phyloP scores from a whole-genome alignment of 2,329 filamentous ascomycete genomes.

The Neonectria hederae region DNA sequence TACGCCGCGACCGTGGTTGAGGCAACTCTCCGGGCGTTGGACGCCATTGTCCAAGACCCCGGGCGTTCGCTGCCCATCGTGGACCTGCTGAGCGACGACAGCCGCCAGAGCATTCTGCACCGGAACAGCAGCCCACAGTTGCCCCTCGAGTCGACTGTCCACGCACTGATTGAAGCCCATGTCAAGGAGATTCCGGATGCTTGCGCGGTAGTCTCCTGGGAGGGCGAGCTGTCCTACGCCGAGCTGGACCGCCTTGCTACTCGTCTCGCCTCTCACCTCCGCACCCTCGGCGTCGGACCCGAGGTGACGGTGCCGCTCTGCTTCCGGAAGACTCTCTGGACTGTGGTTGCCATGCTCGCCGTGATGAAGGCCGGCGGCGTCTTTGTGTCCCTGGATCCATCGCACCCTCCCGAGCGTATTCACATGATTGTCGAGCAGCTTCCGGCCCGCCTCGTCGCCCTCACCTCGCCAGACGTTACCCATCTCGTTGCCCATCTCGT shows the following conservation, averaged over 20 bases:
- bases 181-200: not conserved
- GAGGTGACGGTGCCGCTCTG: slow-evolving; percentile 42
- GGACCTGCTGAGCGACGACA: not conserved
- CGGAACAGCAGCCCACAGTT: not conserved
- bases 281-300: not conserved
- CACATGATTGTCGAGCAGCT: slow-evolving; percentile 15
- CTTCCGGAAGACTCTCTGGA: slow-evolving; percentile 49
- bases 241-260: not conserved
- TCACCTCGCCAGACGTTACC: not conserved
- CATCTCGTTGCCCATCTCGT: not conserved
- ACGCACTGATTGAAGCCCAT: slow-evolving; percentile 4
- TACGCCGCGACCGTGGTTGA: not conserved
- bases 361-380: slow-evolving; percentile 46
- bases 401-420: slow-evolving; percentile 43
- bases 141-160: not conserved
- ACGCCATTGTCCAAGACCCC: not conserved
- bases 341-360: slow-evolving; percentile 44
- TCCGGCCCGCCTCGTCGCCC: not conserved
- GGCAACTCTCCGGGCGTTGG: not conserved
- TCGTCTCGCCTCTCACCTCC: not conserved
- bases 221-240: slow-evolving; percentile 3
- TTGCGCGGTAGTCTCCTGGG: not conserved
- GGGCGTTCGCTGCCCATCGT: not conserved
- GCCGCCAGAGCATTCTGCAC: not conserved
- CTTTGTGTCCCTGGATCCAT: slow-evolving; percentile 47